Percentiles rank a stretch among this genome's conserved stretches.
These are phyloP conservation scores for Microcera coccophila DNA, from an alignment of 2,329 filamentous ascomycete species.

Conservation along the genomic window DNA sequence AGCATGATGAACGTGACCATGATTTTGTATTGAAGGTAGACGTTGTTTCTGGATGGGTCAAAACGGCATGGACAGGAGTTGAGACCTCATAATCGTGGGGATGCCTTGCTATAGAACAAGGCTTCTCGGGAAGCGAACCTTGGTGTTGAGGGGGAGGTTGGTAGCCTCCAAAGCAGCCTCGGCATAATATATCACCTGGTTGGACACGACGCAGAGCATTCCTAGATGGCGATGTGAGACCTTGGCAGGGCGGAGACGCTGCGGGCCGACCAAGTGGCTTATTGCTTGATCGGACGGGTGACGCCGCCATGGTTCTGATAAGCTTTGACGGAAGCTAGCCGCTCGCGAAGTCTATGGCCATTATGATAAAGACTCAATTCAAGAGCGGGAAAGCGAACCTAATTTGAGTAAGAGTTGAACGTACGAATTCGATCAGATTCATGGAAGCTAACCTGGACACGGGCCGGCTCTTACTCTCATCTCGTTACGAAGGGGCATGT, in stretches of 20 bases:
- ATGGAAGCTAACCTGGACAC: no score
- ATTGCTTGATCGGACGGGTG: no score
- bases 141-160: conserved; percentile 11
- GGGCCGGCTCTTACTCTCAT: no score
- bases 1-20: conserved; percentile 27
- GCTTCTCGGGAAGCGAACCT: conserved; percentile 24
- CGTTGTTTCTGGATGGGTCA: conserved; percentile 17
- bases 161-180: conserved; percentile 4
- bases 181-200: conserved; percentile 13
- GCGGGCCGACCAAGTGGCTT: conserved; percentile 2
- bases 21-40: conserved; percentile 18
- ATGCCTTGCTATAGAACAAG: conserved; percentile 14
- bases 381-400: no score
- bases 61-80: conserved; percentile 25
- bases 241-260: neutral
- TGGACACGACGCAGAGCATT: conserved; percentile 9
- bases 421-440: no score
- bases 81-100: conserved; percentile 20
- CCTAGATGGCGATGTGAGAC: neutral
- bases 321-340: no score
- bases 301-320: no score
- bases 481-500: no score
- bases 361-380: no score
- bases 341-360: no score
- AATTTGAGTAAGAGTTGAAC: no score